These are phyloP conservation scores for Mycena indigotica DNA, from an alignment of 768 basidiomycete genomes.

Conservation along the genomic window DNA sequence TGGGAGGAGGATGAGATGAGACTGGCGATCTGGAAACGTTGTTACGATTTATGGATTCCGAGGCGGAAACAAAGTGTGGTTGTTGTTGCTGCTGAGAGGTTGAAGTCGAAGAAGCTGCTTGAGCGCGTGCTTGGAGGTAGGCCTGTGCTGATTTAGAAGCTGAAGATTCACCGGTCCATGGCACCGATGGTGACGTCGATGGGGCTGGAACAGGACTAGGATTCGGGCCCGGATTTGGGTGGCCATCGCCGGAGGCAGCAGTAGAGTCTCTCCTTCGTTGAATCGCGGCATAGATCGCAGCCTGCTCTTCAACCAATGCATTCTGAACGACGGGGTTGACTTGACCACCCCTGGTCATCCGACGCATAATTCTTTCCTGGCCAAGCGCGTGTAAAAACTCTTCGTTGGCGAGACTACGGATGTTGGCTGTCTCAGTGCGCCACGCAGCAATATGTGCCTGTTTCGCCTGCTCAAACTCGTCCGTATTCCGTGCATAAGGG, in stretches of 20 bases:
- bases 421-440: neutral
- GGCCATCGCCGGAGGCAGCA: neutral
- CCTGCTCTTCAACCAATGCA: slow-evolving; percentile 1
- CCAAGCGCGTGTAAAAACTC: neutral
- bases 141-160: neutral
- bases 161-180: neutral
- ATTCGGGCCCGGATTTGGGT: no score
- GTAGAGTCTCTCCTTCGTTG: neutral
- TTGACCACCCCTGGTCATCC: neutral
- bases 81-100: neutral
- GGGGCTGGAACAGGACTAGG: neutral
- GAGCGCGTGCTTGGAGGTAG: no score
- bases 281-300: slow-evolving; percentile 1
- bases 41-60: neutral
- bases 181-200: neutral
- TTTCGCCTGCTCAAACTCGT: neutral
- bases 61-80: neutral
- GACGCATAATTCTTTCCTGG: neutral
- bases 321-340: slow-evolving; percentile 1
- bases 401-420: neutral
- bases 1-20: neutral
- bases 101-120: neutral
- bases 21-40: neutral
- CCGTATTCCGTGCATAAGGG: neutral
- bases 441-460: neutral